These are phyloP conservation scores for Thermothielavioides terrestris DNA, from an alignment of 495 filamentous ascomycete species.

Conservation along the genomic window DNA sequence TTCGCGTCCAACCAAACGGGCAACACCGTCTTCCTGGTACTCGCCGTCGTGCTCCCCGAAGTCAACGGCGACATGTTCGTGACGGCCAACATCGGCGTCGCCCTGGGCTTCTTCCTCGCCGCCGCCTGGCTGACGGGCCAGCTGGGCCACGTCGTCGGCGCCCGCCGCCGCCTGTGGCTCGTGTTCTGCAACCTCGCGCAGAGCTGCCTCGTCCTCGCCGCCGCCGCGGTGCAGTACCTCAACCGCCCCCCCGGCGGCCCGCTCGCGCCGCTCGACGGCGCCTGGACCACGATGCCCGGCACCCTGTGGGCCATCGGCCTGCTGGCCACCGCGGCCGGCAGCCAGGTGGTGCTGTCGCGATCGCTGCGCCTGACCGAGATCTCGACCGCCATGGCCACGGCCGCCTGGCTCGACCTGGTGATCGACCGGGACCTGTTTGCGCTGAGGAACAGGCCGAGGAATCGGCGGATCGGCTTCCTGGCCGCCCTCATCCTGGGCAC, in stretches of 20 bases:
- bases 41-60: constrained; percentile 45
- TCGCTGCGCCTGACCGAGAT: constrained; percentile 52
- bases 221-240: constrained; percentile 40
- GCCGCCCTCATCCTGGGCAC: constrained; percentile 41
- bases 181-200: constrained; percentile 45
- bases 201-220: constrained; percentile 45
- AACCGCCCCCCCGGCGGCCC: constrained; percentile 16
- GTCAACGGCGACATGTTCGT: constrained; percentile 40
- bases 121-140: constrained; percentile 49
- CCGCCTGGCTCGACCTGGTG: constrained; percentile 53
- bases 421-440: constrained; percentile 43
- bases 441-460: constrained; percentile 40
- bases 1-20: constrained; percentile 61
- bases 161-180: constrained; percentile 44
- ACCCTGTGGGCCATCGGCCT: constrained; percentile 41
- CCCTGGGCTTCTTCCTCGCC: constrained; percentile 47
- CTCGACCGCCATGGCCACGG: constrained; percentile 59
- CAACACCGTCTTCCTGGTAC: constrained; percentile 50
- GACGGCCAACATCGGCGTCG: constrained; percentile 44
- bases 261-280: constrained; percentile 20
- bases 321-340: constrained; percentile 49
- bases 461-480: constrained; percentile 46
- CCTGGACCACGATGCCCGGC: background rate
- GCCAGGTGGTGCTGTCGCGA: constrained; percentile 50
- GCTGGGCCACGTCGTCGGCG: constrained; percentile 44